phyloP scores from a whole-genome alignment of 1,139 yeast genomes.

The Hemisphaericaspora xylofermentans region DNA sequence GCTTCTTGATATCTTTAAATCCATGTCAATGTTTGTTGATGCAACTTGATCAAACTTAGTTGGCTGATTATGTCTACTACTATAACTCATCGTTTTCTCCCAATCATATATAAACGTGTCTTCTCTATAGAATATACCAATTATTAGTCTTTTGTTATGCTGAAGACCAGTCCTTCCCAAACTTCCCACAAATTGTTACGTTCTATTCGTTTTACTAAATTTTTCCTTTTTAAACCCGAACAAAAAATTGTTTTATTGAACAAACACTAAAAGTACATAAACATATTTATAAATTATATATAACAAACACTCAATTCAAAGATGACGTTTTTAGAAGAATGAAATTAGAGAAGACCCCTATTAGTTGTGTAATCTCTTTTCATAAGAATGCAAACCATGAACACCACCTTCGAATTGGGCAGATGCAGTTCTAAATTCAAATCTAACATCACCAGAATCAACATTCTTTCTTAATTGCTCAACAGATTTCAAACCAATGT shows the following conservation, averaged over 20 bases:
- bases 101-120: not conserved
- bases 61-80: constrained; percentile 13
- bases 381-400: constrained; percentile 93
- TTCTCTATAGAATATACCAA: too few relatives aligned
- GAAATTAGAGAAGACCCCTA: too few relatives aligned
- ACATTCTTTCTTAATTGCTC: constrained; percentile 64
- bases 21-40: constrained; percentile 57
- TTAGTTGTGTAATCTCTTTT: constrained; percentile 87
- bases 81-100: constrained; percentile 14
- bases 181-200: too few relatives aligned
- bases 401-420: constrained; percentile 99
- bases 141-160: too few relatives aligned
- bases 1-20: constrained; percentile 45
- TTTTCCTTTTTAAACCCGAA: not conserved
- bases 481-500: constrained; percentile 81
- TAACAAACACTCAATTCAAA: not conserved
- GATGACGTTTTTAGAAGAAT: not conserved
- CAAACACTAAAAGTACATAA: not conserved
- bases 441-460: constrained; percentile 72
- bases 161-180: too few relatives aligned
- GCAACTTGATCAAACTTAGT: constrained; percentile 24
- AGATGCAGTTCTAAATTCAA: constrained; percentile 97
- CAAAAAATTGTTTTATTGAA: not conserved
- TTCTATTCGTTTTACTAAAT: not conserved
- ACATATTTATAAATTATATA: not conserved